Evolutionary conservation across 805 yeast species (phyloP).

Genomic region (Candida ovalis): DNA sequence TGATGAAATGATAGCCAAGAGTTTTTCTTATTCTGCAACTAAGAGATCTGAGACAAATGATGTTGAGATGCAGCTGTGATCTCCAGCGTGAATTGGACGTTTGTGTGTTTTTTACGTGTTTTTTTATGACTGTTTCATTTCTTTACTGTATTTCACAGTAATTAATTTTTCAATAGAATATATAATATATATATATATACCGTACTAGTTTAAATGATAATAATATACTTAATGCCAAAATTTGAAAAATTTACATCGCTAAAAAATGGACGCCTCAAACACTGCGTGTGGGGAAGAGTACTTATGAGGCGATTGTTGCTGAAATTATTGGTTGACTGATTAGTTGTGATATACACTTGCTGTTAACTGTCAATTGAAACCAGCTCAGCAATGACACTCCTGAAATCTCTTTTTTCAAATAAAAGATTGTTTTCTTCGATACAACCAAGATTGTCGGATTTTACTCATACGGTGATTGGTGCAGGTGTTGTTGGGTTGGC

Average conservation of each 20-base stretch:
- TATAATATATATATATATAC: too few species aligned
- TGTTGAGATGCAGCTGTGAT: conserved; percentile 5
- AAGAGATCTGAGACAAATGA: not conserved
- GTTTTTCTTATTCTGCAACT: conserved; percentile 4
- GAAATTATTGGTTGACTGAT: too few species aligned
- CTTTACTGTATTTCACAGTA: not conserved
- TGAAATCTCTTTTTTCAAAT: not conserved
- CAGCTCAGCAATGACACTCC: not conserved
- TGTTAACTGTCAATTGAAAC: not conserved
- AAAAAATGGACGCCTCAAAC: too few species aligned
- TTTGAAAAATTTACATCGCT: too few species aligned
- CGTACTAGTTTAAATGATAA: too few species aligned
- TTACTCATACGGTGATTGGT: conserved; percentile 48
- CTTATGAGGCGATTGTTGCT: too few species aligned
- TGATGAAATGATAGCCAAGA: conserved; percentile 22
- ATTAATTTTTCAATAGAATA: too few species aligned
- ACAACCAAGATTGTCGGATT: conserved; percentile 1
- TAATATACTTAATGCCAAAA: too few species aligned
- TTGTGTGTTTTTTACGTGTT: not conserved
- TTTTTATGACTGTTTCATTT: not conserved
- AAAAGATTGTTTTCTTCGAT: conserved; percentile 2
- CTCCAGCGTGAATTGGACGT: not conserved
- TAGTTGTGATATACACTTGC: too few species aligned
- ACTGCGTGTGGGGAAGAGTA: too few species aligned
- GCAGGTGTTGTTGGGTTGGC: conserved; percentile 87